A percentile compares a stretch with the other conserved stretches of the same genome.
Evolutionary conservation across 2,329 filamentous ascomycete genomes (phyloP).

Genomic region (Graphiopsis chlorocephala): DNA sequence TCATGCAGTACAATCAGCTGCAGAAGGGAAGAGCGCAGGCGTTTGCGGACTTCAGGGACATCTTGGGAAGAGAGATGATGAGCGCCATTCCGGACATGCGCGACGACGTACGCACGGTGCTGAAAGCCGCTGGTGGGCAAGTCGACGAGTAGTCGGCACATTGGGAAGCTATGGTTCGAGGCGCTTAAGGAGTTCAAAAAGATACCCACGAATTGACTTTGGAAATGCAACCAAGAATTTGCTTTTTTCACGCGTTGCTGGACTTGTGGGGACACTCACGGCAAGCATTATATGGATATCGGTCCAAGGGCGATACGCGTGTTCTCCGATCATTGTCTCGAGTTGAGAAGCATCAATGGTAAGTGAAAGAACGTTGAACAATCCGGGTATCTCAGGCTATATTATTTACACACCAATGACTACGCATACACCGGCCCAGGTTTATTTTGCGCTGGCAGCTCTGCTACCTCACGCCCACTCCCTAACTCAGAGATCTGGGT

Average conservation of each 20-base stretch:
- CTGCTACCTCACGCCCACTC: not conserved
- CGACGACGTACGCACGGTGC: conserved; percentile 51
- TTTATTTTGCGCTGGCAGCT: conserved; percentile 1
- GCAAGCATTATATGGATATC: not conserved
- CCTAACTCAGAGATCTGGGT: not conserved
- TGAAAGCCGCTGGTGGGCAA: conserved; percentile 45
- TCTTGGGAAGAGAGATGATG: conserved; percentile 57
- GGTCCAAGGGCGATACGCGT: no score
- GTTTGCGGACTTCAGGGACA: conserved; percentile 57
- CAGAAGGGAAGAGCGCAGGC: conserved; percentile 60
- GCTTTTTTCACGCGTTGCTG: not conserved
- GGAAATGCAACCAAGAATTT: not conserved
- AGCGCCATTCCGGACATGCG: conserved; percentile 57
- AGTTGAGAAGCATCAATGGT: not conserved
- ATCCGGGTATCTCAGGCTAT: no score
- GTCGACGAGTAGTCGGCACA: not conserved
- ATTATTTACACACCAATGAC: not conserved
- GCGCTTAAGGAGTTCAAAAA: not conserved
- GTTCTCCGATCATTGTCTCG: not conserved
- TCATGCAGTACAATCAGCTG: conserved; percentile 61
- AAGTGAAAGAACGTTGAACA: not conserved
- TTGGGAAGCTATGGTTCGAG: no score
- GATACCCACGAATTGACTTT: conserved; percentile 8
- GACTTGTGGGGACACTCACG: not conserved
- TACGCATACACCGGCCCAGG: not conserved